Evolutionary conservation across 1,139 yeast species (phyloP).

Genomic region (Kazachstania sp.): DNA sequence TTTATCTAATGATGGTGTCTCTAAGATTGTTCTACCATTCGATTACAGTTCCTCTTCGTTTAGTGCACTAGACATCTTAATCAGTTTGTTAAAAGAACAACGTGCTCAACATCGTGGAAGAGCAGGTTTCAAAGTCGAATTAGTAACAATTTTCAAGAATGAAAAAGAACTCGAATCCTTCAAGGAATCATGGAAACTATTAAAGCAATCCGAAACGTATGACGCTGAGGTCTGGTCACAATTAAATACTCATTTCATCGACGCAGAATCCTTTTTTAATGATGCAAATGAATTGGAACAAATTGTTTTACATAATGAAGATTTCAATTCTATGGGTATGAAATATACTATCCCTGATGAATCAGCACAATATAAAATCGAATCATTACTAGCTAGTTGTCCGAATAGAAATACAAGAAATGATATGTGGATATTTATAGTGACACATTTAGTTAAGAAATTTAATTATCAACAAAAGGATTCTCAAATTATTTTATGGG

Average conservation of each 20-base stretch:
- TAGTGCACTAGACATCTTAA: slow-evolving; percentile 57
- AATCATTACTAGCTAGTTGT: slow-evolving; percentile 23
- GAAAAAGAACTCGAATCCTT: slow-evolving; percentile 11
- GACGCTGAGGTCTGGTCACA: slow-evolving; percentile 10
- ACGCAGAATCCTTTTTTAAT: slow-evolving; percentile 34
- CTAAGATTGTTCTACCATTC: slow-evolving; percentile 24
- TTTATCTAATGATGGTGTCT: slow-evolving; percentile 3
- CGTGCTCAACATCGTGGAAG: slow-evolving; percentile 48
- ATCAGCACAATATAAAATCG: slow-evolving; percentile 6
- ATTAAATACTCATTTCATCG: slow-evolving; percentile 35
- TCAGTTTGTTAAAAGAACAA: slow-evolving; percentile 57
- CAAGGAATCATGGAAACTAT: slow-evolving; percentile 22
- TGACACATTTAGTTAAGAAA: slow-evolving; percentile 40
- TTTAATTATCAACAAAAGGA: slow-evolving; percentile 40
- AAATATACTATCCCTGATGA: slow-evolving; percentile 1
- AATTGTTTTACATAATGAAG: slow-evolving; percentile 15
- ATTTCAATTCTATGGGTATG: slow-evolving; percentile 10
- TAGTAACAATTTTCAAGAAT: slow-evolving; percentile 33
- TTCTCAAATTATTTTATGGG: slow-evolving; percentile 52
- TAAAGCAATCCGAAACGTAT: slow-evolving; percentile 15
- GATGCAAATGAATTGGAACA: slow-evolving; percentile 4
- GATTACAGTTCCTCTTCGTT: slow-evolving; percentile 56
- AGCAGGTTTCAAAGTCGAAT: slow-evolving; percentile 57
- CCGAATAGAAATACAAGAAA: slow-evolving; percentile 51
- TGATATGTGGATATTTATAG: slow-evolving; percentile 48